A percentile compares a stretch with the other conserved stretches of the same genome.
These are phyloP conservation scores for Colletotrichum costaricense DNA, from an alignment of 2,329 filamentous ascomycete genomes.

Conservation along the genomic window DNA sequence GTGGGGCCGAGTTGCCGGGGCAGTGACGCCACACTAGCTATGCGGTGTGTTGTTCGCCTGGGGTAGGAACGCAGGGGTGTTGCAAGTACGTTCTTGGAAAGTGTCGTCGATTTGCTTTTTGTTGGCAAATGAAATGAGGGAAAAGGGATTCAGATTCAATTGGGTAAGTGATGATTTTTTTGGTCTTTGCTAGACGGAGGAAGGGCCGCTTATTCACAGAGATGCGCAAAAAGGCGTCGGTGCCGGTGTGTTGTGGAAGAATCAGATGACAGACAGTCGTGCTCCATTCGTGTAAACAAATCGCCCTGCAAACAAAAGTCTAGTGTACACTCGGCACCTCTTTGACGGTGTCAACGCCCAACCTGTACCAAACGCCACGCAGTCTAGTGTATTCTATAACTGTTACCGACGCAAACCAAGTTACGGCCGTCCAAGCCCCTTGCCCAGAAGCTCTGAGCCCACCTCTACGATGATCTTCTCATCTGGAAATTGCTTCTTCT, in stretches of 20 bases:
- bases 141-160: background rate
- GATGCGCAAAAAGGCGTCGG: background rate
- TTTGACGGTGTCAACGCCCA: constrained; percentile 14
- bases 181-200: background rate
- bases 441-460: constrained; percentile 62
- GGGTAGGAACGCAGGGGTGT: background rate
- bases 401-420: background rate
- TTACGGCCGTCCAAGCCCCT: constrained; percentile 54
- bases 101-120: background rate
- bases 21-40: constrained; percentile 34
- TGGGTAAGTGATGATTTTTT: background rate
- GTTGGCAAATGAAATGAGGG: background rate
- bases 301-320: constrained; percentile 12
- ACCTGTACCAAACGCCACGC: constrained; percentile 16
- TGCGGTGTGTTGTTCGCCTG: constrained; percentile 7
- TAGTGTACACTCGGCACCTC: constrained; percentile 10
- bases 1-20: constrained; percentile 38
- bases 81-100: background rate
- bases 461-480: constrained; percentile 69
- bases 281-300: constrained; percentile 3
- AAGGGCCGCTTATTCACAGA: background rate
- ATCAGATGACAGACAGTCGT: background rate
- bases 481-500: constrained; percentile 66
- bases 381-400: background rate
- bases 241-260: background rate